phyloP scores from a whole-genome alignment of 2,329 filamentous ascomycete species.

The Monosporascus cannonballus region DNA sequence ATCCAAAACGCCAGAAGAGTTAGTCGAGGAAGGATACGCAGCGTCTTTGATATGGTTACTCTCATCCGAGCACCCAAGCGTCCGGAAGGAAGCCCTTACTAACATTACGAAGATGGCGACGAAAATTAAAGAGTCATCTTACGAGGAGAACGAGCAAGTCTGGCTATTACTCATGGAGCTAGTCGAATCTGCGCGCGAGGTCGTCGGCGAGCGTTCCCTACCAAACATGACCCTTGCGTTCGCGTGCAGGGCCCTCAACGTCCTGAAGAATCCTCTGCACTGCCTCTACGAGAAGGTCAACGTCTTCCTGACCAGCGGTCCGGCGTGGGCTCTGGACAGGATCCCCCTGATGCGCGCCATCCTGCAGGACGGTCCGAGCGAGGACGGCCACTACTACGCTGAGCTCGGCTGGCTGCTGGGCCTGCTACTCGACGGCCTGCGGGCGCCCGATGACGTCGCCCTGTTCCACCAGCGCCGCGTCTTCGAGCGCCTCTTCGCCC shows the following conservation, averaged over 20 bases:
- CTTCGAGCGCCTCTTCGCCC: conserved; percentile 43
- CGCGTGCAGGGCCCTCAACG: conserved; percentile 60
- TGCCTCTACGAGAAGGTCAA: conserved; percentile 83
- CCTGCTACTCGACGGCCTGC: conserved; percentile 24
- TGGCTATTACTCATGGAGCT: conserved; percentile 77
- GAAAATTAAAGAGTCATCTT: conserved; percentile 60
- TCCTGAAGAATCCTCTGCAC: conserved; percentile 72
- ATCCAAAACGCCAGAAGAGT: conserved; percentile 69
- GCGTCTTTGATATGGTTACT: conserved; percentile 67
- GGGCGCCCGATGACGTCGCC: conserved; percentile 20
- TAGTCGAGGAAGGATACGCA: conserved; percentile 71
- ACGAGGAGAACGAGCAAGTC: conserved; percentile 70
- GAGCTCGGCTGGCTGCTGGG: conserved; percentile 27
- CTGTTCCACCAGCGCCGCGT: conserved; percentile 34
- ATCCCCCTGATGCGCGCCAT: conserved; percentile 64
- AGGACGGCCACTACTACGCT: conserved; percentile 25
- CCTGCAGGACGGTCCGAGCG: conserved; percentile 43
- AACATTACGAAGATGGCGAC: conserved; percentile 61
- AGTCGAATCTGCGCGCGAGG: conserved; percentile 61
- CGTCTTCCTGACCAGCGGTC: conserved; percentile 70
- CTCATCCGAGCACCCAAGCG: conserved; percentile 65
- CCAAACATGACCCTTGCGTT: conserved; percentile 74
- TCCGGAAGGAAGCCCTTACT: conserved; percentile 70
- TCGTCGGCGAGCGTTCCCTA: conserved; percentile 51
- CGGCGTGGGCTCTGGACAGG: conserved; percentile 67